Evolutionary conservation across 306 rosid genomes (phyloP), one percentile per base, ranked within the genome.

Genomic region (Corylus heterophylla): DNA sequence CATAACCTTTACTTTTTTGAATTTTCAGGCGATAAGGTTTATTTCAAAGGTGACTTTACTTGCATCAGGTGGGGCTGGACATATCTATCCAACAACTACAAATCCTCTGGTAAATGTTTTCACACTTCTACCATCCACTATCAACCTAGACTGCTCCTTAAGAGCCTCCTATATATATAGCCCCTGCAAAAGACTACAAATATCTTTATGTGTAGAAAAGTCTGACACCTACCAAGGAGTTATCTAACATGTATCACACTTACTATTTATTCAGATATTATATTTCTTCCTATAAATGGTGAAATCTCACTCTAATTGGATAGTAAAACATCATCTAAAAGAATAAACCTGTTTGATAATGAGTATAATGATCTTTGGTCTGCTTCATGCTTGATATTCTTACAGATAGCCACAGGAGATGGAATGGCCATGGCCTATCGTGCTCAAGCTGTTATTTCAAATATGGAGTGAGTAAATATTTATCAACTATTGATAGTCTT

Each of bases 1-100:
- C 73, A 20, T 82, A 71, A 22, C 27, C 74, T 69, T 74, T 74
- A 49, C 56, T 81, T 22, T 82, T 82, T 80, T 76, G 86, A 64
- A 78, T 78, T 85, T 81, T 75, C 89, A 95, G 98, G 98, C 92
- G 73, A 87, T 84, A 63, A 89, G 98, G 82, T 92, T 95, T 84
- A 89, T 91, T 85, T 95, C 98, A 49, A 95, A 88, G 89, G 98
- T 84, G 79, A 95, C 95, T 75, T 89, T 95, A 81, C 98, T 95
- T 47, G 98, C 98, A 0, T 89, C 99, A 7, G 98, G 98, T 42
- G 98, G 98, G 75, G 98, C 94, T 67, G 98, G 98, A 72, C 98
- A 95, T 87, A 89, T 93, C 73, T 95, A 95, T 90, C 98, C 96
- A 20, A 79, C 90, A 75, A 95, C 98, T 22, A 95, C 98, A 78